Percentiles rank a stretch among this genome's conserved stretches.
Conservation (phyloP, 164 flowering plant genomes). For the Taxillus chinensis region DNA sequence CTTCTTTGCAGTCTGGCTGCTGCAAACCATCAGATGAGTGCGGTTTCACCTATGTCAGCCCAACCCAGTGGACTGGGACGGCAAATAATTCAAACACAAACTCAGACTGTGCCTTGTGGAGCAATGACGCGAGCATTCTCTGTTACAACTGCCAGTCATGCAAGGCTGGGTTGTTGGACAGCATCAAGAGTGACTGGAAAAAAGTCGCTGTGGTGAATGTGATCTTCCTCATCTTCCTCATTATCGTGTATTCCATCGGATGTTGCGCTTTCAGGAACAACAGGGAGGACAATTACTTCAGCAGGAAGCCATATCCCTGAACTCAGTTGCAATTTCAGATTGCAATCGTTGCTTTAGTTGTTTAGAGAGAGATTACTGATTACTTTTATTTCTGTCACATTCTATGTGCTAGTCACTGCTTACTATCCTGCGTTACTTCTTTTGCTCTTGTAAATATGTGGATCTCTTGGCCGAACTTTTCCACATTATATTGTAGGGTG, state of each 20-base stretch:
- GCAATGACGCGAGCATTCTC: conserved; percentile 17
- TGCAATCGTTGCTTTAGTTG: neutral
- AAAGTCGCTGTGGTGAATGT: conserved; percentile 39
- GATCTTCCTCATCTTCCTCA: conserved; percentile 32
- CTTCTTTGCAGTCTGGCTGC: conserved; percentile 48
- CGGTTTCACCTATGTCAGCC: conserved; percentile 23
- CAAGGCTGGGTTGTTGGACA: conserved; percentile 48
- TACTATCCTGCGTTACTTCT: too few relatives aligned
- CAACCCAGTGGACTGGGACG: conserved; percentile 29
- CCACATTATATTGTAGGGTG: conserved; percentile 9
- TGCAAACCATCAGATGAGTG: conserved; percentile 54
- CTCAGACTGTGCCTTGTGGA: conserved; percentile 32
- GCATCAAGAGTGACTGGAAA: conserved; percentile 42
- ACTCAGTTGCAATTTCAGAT: neutral
- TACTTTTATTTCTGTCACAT: neutral
- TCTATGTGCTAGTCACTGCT: neutral
- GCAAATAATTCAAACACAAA: neutral
- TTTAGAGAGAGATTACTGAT: neutral
- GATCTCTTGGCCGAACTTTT: conserved; percentile 4
- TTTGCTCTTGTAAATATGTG: conserved; percentile 32
- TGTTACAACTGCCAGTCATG: conserved; percentile 46
- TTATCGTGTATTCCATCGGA: conserved; percentile 39
- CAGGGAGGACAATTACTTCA: conserved; percentile 26
- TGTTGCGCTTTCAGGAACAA: conserved; percentile 56
- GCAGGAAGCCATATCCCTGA: conserved; percentile 9